phyloP scores from a whole-genome alignment of 257 asterid species.

The Ehretia macrophylla region DNA sequence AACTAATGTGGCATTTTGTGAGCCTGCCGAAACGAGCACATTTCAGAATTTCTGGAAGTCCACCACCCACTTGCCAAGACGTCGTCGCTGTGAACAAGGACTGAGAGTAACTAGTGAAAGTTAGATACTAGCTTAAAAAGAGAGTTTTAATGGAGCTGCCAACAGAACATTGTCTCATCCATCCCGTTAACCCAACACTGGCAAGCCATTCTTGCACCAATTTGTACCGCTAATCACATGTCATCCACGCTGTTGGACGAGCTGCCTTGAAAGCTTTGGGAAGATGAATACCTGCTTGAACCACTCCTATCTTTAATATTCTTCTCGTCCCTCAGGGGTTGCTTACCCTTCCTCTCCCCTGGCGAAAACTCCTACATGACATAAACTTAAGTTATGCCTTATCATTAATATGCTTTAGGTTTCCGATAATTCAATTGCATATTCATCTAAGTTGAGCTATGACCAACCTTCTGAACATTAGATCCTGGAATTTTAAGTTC shows the following conservation, averaged over 20 bases:
- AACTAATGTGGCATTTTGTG: too few relatives aligned
- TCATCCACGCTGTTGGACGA: background rate
- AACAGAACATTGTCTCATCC: background rate
- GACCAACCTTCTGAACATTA: constrained; percentile 12
- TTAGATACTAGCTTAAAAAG: background rate
- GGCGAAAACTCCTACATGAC: constrained; percentile 8
- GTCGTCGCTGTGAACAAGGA: too few relatives aligned
- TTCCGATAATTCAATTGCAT: background rate
- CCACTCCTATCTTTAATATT: background rate
- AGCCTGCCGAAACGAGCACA: too few relatives aligned
- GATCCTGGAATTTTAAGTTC: constrained; percentile 30
- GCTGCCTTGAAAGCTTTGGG: background rate
- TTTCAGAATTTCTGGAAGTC: too few relatives aligned
- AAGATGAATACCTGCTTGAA: constrained; percentile 3
- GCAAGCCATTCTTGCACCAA: background rate
- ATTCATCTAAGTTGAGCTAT: background rate
- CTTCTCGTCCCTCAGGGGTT: background rate
- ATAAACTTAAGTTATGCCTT: background rate
- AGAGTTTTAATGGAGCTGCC: background rate
- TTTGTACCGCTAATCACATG: background rate
- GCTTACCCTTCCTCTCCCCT: constrained; percentile 15
- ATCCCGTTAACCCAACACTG: background rate
- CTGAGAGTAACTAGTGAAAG: too few relatives aligned
- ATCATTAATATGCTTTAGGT: background rate
- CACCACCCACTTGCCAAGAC: too few relatives aligned